phyloP scores from a whole-genome alignment of 2,329 filamentous ascomycete genomes.

The Aspergillus tamarii region DNA sequence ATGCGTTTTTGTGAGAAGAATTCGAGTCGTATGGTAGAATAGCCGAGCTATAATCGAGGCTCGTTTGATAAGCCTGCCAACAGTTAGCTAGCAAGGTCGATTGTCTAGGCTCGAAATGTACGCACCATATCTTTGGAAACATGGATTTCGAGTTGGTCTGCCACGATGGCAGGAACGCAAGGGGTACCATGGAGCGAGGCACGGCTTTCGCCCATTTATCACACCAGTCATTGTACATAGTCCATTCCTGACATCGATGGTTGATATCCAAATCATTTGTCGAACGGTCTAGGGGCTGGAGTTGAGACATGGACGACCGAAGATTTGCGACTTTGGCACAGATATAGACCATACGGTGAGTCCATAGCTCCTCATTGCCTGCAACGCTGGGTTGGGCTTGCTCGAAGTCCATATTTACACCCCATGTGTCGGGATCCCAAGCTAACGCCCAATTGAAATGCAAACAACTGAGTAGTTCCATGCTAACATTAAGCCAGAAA shows the following conservation, averaged over 20 bases:
- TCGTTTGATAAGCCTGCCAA: conserved; percentile 74
- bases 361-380: conserved; percentile 80
- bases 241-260: conserved; percentile 75
- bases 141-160: conserved; percentile 70
- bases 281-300: conserved; percentile 60
- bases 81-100: conserved; percentile 5
- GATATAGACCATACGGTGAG: conserved; percentile 85
- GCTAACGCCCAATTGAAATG: conserved; percentile 84
- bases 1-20: conserved; percentile 77
- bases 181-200: conserved; percentile 83
- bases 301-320: conserved; percentile 68
- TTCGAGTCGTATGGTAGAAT: conserved; percentile 87
- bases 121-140: conserved; percentile 85
- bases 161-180: conserved; percentile 73
- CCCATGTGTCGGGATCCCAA: conserved; percentile 91
- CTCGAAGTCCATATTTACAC: conserved; percentile 75
- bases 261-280: conserved; percentile 65
- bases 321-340: conserved; percentile 87
- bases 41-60: conserved; percentile 79
- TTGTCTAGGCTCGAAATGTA: conserved; percentile 13
- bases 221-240: conserved; percentile 75
- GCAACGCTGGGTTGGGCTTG: conserved; percentile 54
- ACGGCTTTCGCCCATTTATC: conserved; percentile 79
- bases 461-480: conserved; percentile 87
- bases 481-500: conserved; percentile 90